Evolutionary conservation across 805 yeast genomes (phyloP), one percentile per base, ranked within the genome.

Genomic region (Ogataea trehaloabstinens): DNA sequence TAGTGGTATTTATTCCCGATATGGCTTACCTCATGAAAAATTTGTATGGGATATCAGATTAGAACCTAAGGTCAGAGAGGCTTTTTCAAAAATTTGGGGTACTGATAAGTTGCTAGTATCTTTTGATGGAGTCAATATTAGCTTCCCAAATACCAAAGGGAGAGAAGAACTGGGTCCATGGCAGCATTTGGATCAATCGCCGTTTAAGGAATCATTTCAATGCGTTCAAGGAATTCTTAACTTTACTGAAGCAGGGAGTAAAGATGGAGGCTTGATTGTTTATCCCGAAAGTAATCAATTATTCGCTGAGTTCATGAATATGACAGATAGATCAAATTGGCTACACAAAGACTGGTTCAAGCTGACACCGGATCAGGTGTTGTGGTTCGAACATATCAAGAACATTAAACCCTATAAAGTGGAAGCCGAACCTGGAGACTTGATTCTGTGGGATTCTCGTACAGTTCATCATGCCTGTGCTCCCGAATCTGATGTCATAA

Each of bases 181-280:
- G 67, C 63, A 57, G 15, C 67, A 63, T 50, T 54, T 63, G 18
- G 66, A 63, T 38, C 66, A 61, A 39, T 51, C 60, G 15, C 66
- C 66, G 4, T 55, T 39, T 41, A 58, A 60, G 33, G 30, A 41
- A 3, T 61, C 63, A 4, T 37, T 61, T 13, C 46, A 50, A 10
- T 61, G 67, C 51, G 52, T 55, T 16, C 66, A 63, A 44, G 66
- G 67, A 30, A 58, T 63, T 38, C 57, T 60, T n/a, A 52, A 51
- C 25, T 38, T 59, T 24, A 40, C 45, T 22, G 40, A 43, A 12
- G 31, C 32, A 18, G 53, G 58, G 12, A 42, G 49, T 8, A 48
- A 56, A 19, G 66, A 63, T 38, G 68, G 66, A 5, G 55, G 61
- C 5, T 46, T 62, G 28, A 53, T 61, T 6, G 66, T 60, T 6